Evolutionary conservation across 345 rosid species (phyloP).

Genomic region (Chamaenerion angustifolium): DNA sequence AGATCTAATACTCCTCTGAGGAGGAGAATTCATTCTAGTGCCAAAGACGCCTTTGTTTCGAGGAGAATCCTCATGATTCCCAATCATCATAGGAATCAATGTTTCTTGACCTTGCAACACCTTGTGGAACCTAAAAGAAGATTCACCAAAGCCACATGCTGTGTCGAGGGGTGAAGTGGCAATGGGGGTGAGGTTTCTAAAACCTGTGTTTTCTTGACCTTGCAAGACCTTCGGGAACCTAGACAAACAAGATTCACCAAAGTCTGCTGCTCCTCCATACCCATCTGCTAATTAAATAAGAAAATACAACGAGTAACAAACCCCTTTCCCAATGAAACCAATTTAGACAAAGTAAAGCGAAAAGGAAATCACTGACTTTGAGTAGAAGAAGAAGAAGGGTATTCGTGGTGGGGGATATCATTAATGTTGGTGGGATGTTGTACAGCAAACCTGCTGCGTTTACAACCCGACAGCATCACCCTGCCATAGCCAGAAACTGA

Average conservation of each 20-base stretch:
- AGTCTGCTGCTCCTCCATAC: slow-evolving; percentile 51
- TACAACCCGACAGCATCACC: slow-evolving; percentile 46
- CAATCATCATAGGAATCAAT: slow-evolving; percentile 27
- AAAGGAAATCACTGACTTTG: no score
- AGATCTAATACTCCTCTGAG: no score
- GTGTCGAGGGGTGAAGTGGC: slow-evolving; percentile 17
- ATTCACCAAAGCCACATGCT: slow-evolving; percentile 43
- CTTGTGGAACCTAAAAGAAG: slow-evolving; percentile 57
- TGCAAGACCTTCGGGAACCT: slow-evolving; percentile 99
- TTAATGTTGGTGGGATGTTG: slow-evolving; percentile 61
- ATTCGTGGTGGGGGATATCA: slow-evolving; percentile 2
- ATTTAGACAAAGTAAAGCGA: no score
- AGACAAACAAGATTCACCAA: slow-evolving; percentile 47
- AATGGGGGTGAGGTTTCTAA: slow-evolving; percentile 27
- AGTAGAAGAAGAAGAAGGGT: neutral
- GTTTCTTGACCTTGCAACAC: slow-evolving; percentile 99
- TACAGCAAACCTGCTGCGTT: slow-evolving; percentile 73
- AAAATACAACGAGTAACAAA: no score
- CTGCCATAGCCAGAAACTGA: slow-evolving; percentile 36
- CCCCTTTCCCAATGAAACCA: no score
- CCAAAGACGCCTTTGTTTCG: no score
- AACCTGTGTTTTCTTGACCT: slow-evolving; percentile 98
- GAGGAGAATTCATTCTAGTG: neutral
- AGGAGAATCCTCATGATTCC: no score
- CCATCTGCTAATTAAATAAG: slow-evolving; percentile 32